Base-by-base conservation (phyloP, 2,329 filamentous ascomycete species). In the Cordyceps cicadae region DNA sequence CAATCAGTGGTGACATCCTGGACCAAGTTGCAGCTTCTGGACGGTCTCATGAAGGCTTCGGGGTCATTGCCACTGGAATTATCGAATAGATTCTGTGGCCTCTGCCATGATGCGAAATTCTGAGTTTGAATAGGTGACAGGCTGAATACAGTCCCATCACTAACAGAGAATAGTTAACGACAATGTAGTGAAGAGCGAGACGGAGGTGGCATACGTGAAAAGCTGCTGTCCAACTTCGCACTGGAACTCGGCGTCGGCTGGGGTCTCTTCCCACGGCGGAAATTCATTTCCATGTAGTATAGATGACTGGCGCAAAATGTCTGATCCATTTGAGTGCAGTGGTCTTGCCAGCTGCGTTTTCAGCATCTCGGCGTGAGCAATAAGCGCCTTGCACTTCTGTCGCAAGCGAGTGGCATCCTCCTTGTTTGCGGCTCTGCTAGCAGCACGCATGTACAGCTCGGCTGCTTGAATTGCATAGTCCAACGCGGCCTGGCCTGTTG, bases 1-100 rank as follows among this genome's bases (percentile, higher is more conserved):
- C 94, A 99, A 72, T 99, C 94, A 0, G 93, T 95, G 5, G 93
- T 92, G 62, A 96, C 86, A 73, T 99, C 94, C 73, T 99, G 94
- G 3, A 97, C 92, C 8, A 99, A 81, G 72, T 99, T 93, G 63
- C 89, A 85, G 15, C 82, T 80, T 9, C 79, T 75, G 7, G 75
- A 74, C 17, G 81, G 77, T 52, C 76, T 73, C 85, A 90, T 89
- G 12, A 82, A 75, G 15, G 79, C 61, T 15, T 71, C 67, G 24
- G 64, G 72, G 70, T 74, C 64, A 67, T 70, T 17, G 50, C 61
- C 60, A 7, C 62, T 41, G 2, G 59, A 62, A 3, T 74, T 75
- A 17, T 79, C 73, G n/a, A 88, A 75, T 24, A 92, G 79, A 61
- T 96, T 86, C 17, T 71, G 68, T 1, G 92, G 90, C 41, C 91